Base-by-base conservation (phyloP, 768 basidiomycete species). In the Ramaria sp. region DNA sequence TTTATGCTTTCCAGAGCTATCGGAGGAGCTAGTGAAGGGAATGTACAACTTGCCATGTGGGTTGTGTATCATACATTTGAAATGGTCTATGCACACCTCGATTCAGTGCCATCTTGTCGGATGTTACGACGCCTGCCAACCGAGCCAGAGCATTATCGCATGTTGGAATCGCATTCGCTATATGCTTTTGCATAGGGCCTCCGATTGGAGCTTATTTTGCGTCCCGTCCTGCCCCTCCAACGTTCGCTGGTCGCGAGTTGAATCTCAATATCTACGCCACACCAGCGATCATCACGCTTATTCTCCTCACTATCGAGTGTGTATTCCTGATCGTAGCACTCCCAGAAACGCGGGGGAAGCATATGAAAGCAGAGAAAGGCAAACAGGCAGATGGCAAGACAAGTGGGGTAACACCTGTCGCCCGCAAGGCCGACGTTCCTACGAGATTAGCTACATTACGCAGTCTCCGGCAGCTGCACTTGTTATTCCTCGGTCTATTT, bases 131-230 rank as follows among this genome's bases (percentile, higher is more conserved):
- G 0, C 77, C 87, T 3, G 77, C 78, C 18, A 86, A 83, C 45
- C 83, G 95, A 20, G 86, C 90, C 3, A 85, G 79, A 64, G 83
- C 88, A 3, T 80, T 99, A 16, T 88, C 96, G 0, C 79, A 95
- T 56, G 85, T 99, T 43, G 95, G 96, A 13, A 89, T 98, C 44
- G 95, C 96, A 0, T 99, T 99, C 63, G 88, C 92, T 15, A 83
- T 97, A 48, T 95, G 92, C 66, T 98, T 97, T 70, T 84, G 81
- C 66, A 81, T 90, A 48, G 90, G 91, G 5, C 95, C 95, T 30
- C 89, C 91, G 15, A 83, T 99, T 55, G 95, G 95, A 49, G 95
- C 95, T 1, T 95, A 93, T 71, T 93, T 97, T 69, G 90, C 94
- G 1, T 85, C 91, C n/a, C 78, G 77, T 28, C 88, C 91, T 1